A percentile compares a stretch with the other conserved stretches of the same genome.
Conservation (phyloP, 495 filamentous ascomycete species). For the Thozetella sp. region DNA sequence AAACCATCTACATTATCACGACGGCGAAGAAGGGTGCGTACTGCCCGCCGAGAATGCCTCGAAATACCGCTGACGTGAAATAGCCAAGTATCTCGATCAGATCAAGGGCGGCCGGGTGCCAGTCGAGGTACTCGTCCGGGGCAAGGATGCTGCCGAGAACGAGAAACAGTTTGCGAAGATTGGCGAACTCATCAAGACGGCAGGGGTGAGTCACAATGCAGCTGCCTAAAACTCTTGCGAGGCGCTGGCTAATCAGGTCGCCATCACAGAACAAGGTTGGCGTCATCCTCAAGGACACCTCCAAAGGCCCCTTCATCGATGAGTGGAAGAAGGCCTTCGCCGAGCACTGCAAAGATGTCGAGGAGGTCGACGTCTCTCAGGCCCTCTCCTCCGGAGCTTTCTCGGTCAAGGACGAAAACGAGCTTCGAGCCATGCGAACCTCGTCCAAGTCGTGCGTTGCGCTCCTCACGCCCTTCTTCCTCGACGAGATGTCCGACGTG, state of each 20-base stretch:
- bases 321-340: slow-evolving; percentile 88
- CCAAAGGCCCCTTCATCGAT: slow-evolving; percentile 87
- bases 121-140: slow-evolving; percentile 83
- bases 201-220: slow-evolving; percentile 69
- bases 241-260: slow-evolving; percentile 14
- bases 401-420: slow-evolving; percentile 94
- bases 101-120: slow-evolving; percentile 90
- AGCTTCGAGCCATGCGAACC: slow-evolving; percentile 90
- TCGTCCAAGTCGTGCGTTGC: slow-evolving; percentile 91
- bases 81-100: slow-evolving; percentile 91
- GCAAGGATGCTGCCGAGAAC: slow-evolving; percentile 89
- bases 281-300: slow-evolving; percentile 77
- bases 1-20: slow-evolving; percentile 86
- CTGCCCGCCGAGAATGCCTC: not conserved
- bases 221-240: not conserved
- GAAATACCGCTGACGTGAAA: slow-evolving; percentile 20
- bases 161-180: slow-evolving; percentile 83
- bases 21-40: slow-evolving; percentile 91
- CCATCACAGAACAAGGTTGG: slow-evolving; percentile 81
- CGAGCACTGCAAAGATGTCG: slow-evolving; percentile 77
- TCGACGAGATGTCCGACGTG: slow-evolving; percentile 95
- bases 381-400: slow-evolving; percentile 83
- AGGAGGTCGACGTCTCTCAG: slow-evolving; percentile 83
- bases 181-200: slow-evolving; percentile 78
- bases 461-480: slow-evolving; percentile 89